Percentiles rank a stretch among this genome's conserved stretches.
Conservation (phyloP, 352 stramenopile species). For the Pythium monospermum region DNA sequence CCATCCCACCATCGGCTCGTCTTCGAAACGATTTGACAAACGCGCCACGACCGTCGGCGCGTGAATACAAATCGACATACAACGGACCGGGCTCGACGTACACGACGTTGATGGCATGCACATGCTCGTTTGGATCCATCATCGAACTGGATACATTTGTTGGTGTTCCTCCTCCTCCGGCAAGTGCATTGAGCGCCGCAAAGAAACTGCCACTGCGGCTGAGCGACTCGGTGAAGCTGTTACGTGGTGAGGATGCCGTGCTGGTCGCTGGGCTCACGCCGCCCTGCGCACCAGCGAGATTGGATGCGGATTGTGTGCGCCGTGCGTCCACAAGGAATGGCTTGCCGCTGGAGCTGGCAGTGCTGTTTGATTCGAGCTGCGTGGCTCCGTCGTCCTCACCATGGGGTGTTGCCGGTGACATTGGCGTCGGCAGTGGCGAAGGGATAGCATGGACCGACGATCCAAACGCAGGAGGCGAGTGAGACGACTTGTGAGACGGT, state of each 20-base stretch:
- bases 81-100: slow-evolving; percentile 48
- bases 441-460: neutral
- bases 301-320: slow-evolving; percentile 49
- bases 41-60: slow-evolving; percentile 56
- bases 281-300: slow-evolving; percentile 19
- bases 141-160: slow-evolving; percentile 15
- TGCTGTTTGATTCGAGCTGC: neutral
- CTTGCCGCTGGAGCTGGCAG: neutral
- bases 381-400: neutral
- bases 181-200: slow-evolving; percentile 21
- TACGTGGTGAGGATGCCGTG: slow-evolving; percentile 21
- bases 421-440: slow-evolving; percentile 3
- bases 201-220: slow-evolving; percentile 46
- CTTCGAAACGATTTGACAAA: slow-evolving; percentile 70
- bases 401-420: neutral
- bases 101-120: slow-evolving; percentile 34
- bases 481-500: no score
- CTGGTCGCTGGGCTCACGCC: slow-evolving; percentile 6
- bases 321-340: slow-evolving; percentile 17
- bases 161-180: no score
- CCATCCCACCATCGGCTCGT: slow-evolving; percentile 46
- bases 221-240: slow-evolving; percentile 29
- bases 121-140: slow-evolving; percentile 17
- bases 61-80: slow-evolving; percentile 74
- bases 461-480: neutral